Conservation (phyloP, 495 filamentous ascomycete genomes). For the Penicillium cosmopolitanum region DNA sequence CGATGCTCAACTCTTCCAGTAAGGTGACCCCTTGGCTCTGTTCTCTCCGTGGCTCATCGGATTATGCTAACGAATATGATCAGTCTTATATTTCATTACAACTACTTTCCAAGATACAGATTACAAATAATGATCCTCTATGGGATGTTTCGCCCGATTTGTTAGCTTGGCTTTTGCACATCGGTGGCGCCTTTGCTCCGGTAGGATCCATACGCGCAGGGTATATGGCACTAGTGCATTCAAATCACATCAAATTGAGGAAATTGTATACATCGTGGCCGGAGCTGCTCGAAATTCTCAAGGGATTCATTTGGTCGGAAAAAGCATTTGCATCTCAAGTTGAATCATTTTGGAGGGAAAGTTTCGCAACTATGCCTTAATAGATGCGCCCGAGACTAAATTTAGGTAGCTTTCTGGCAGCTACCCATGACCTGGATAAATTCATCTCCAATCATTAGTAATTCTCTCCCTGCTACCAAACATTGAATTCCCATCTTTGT, state of each 20-base stretch:
- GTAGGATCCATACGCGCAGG: conserved; percentile 30
- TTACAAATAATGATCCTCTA: conserved; percentile 22
- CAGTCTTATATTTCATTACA: conserved; percentile 41
- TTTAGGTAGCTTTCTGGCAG: too few relatives aligned
- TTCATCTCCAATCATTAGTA: too few relatives aligned
- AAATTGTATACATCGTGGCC: conserved; percentile 28
- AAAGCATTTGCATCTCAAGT: conserved; percentile 35
- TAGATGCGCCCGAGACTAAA: too few relatives aligned
- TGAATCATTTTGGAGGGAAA: conserved; percentile 36
- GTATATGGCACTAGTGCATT: conserved; percentile 33
- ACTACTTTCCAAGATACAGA: conserved; percentile 34
- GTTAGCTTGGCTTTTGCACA: conserved; percentile 40
- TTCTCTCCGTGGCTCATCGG: neutral
- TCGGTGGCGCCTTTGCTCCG: conserved; percentile 44
- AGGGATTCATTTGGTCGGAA: conserved; percentile 45
- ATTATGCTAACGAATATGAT: neutral
- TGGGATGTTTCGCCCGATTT: conserved; percentile 35
- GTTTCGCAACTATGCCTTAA: neutral
- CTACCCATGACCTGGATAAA: too few relatives aligned
- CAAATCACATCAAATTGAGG: conserved; percentile 14
- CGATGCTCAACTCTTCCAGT: conserved; percentile 37
- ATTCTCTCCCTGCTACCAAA: too few relatives aligned
- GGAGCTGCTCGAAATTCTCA: conserved; percentile 30
- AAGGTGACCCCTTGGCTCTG: conserved; percentile 11
- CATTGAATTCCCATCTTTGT: too few relatives aligned